phyloP scores from a whole-genome alignment of 495 filamentous ascomycete genomes.

The Daldinia loculata region DNA sequence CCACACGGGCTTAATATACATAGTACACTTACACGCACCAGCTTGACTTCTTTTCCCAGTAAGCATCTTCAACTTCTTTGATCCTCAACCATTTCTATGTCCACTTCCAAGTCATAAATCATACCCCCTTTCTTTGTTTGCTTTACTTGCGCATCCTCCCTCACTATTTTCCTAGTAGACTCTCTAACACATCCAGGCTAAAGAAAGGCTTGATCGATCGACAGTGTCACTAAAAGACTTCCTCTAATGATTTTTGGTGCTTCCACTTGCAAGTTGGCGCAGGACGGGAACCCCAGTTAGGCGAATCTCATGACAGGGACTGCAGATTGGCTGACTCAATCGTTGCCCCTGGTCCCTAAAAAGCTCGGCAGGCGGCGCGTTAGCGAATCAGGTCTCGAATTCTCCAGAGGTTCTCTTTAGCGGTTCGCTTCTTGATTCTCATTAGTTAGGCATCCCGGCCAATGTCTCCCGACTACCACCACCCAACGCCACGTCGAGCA shows the following conservation, averaged over 20 bases:
- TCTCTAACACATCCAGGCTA: neutral
- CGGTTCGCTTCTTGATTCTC: slow-evolving; percentile 17
- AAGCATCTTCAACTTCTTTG: slow-evolving; percentile 9
- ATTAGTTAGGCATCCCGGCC: slow-evolving; percentile 31
- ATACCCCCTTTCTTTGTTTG: neutral
- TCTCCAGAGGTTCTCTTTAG: slow-evolving; percentile 13
- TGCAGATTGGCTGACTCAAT: slow-evolving; percentile 31
- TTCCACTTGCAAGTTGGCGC: slow-evolving; percentile 20
- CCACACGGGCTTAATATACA: neutral
- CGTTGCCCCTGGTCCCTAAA: slow-evolving; percentile 33
- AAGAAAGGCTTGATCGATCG: slow-evolving; percentile 9
- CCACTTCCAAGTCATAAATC: neutral
- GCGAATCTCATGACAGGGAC: slow-evolving; percentile 29
- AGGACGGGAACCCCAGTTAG: slow-evolving; percentile 31
- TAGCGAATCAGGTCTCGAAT: slow-evolving; percentile 26
- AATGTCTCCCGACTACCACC: slow-evolving; percentile 26
- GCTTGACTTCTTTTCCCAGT: neutral
- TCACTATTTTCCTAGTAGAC: neutral
- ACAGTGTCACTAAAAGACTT: slow-evolving; percentile 16
- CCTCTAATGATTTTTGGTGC: slow-evolving; percentile 32
- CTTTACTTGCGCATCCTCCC: neutral
- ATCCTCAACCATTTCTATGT: neutral
- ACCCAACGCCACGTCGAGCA: slow-evolving; percentile 32
- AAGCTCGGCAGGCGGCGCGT: slow-evolving; percentile 30
- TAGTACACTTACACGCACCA: slow-evolving; percentile 4